Conservation (phyloP, 2,329 filamentous ascomycete genomes). For the Paracoccidioides lutzii region DNA sequence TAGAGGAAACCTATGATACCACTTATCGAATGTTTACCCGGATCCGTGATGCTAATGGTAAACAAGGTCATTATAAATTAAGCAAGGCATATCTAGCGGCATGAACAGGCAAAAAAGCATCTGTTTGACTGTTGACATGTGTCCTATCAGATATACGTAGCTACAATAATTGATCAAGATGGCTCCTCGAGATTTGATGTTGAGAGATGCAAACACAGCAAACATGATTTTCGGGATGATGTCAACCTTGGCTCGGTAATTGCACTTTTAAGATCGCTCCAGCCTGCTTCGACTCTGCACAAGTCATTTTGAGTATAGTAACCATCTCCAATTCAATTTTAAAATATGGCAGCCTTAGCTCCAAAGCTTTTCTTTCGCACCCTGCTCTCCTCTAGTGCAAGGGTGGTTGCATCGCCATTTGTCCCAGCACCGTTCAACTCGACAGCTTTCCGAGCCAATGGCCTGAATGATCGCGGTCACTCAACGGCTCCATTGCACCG, state of each 20-base stretch:
- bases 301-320: neutral
- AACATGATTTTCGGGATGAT: constrained; percentile 26
- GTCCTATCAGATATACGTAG: neutral
- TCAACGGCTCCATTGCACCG: constrained; percentile 43
- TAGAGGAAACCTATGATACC: too few relatives aligned
- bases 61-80: neutral
- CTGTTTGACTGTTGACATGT: neutral
- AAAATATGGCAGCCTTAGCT: constrained; percentile 28
- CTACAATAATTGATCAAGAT: neutral
- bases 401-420: constrained; percentile 7
- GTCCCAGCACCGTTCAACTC: constrained; percentile 19
- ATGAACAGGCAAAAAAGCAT: neutral
- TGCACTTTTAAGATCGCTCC: too few relatives aligned
- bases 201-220: constrained; percentile 23
- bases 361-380: constrained; percentile 35
- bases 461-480: constrained; percentile 38
- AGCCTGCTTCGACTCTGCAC: too few relatives aligned
- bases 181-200: too few relatives aligned
- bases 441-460: constrained; percentile 19
- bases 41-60: too few relatives aligned
- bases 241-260: constrained; percentile 24
- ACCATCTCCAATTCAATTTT: neutral
- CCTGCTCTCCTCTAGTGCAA: constrained; percentile 24
- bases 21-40: too few relatives aligned
- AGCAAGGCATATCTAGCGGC: neutral